Evolutionary conservation across 331 rosid genomes (phyloP), one percentile per base, ranked within the genome.

Genomic region (Erythrophleum ivorense): DNA sequence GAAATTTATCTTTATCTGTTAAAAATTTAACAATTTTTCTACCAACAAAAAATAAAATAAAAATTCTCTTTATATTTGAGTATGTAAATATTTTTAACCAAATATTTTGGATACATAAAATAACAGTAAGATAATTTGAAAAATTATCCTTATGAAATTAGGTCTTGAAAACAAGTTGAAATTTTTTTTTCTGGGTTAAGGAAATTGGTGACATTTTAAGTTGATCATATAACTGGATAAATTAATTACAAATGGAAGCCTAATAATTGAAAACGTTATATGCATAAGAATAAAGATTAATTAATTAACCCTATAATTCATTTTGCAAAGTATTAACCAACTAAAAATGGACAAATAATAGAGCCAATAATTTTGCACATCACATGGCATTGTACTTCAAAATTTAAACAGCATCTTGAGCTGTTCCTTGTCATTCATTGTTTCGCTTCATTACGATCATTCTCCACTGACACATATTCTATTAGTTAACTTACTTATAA

Each of bases 301-400:
- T 15, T 64, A 0, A 8, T 8, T n/a, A 43, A 68, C n/a, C 9
- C 16, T 19, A 0, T 43, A 16, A 41, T 41, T 63, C 33, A 60
- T 31, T 9, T 29, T 9, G 14, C 71, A 29, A 14, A 59, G 21
- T 18, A 73, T 38, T 53, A 36, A 12, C 3, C 2, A 40, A 0
- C 0, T 4, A 29, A 29, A 15, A 14, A 24, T 41, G 18, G 46
- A 6, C 8, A 15, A 14, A 68, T 69, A 69, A 24, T 38, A 19
- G 16, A 36, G 68, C 55, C 5, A 67, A 73, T 79, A n/a, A 73
- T 80, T 74, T 58, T 73, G 60, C 49, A 34, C 40, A 4, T 64
- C 80, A 78, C 86, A 78, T 83, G 78, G 68, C 36, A 0, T 57
- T 57, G 78, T 55, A 43, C 53, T 46, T 72, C 34, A 76, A 40